Percentiles rank a stretch among this genome's conserved stretches.
Conservation (phyloP, 2,329 filamentous ascomycete genomes). For the Cordyceps cicadae region DNA sequence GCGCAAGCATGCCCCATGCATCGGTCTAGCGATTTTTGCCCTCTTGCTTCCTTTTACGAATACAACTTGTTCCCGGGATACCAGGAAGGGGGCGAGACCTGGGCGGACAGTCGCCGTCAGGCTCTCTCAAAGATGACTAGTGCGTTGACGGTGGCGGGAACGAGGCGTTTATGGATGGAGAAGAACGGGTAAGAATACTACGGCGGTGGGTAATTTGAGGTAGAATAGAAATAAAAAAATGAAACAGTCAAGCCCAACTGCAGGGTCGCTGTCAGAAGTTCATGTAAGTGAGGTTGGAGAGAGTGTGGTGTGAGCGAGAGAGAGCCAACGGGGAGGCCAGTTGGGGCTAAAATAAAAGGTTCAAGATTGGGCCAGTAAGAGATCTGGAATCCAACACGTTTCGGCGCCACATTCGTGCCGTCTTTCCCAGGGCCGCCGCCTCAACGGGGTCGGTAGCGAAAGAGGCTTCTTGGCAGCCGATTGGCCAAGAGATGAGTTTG, state of each 20-base stretch:
- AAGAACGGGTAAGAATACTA: neutral
- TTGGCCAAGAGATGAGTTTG: conserved; percentile 10
- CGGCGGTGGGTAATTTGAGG: neutral
- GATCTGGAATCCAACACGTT: conserved; percentile 3
- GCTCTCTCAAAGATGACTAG: neutral
- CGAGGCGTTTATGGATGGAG: conserved; percentile 4
- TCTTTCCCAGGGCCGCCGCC: neutral
- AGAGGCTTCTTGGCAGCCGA: conserved; percentile 4
- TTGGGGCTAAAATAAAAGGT: neutral
- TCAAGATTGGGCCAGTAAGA: conserved; percentile 5
- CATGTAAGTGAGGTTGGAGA: neutral
- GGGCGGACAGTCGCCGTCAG: neutral
- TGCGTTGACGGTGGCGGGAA: neutral
- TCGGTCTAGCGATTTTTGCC: neutral
- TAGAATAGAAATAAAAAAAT: neutral
- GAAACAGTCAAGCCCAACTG: neutral
- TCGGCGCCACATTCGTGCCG: neutral
- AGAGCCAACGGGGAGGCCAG: neutral
- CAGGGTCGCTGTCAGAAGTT: neutral
- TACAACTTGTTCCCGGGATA: neutral
- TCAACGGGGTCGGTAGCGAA: neutral
- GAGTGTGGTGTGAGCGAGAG: too few species aligned
- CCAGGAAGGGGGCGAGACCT: neutral
- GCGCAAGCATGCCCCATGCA: neutral
- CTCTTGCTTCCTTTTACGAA: neutral